Conservation (phyloP, 2,329 filamentous ascomycete genomes). For the Colletotrichum phormii region DNA sequence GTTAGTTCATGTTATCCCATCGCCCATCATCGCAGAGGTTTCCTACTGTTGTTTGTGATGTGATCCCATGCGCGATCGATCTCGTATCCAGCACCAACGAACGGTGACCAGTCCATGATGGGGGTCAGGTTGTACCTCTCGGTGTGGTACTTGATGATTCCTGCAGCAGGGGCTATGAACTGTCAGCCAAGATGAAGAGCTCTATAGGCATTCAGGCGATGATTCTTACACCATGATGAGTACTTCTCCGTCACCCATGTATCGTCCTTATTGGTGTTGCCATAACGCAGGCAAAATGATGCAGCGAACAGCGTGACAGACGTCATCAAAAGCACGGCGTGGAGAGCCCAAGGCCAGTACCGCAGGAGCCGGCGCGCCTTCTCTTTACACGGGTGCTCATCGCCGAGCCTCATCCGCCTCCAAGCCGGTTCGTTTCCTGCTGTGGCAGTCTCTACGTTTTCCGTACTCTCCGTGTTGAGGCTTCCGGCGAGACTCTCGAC, state of each 20-base stretch:
- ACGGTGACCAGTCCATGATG: conserved; percentile 57
- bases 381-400: conserved; percentile 41
- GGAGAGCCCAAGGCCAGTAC: conserved; percentile 54
- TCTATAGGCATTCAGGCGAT: not conserved
- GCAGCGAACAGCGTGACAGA: conserved; percentile 54
- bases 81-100: conserved; percentile 65
- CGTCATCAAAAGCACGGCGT: conserved; percentile 52
- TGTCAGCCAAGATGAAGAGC: not conserved
- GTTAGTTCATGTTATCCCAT: conserved; percentile 19
- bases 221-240: conserved; percentile 57
- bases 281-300: conserved; percentile 52
- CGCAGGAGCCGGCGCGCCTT: conserved; percentile 40
- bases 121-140: conserved; percentile 62
- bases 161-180: conserved; percentile 57
- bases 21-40: conserved; percentile 24
- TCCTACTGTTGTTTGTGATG: conserved; percentile 58
- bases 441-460: not conserved
- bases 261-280: conserved; percentile 47
- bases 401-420: conserved; percentile 38
- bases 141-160: conserved; percentile 60
- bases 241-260: conserved; percentile 50
- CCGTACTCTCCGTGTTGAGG: conserved; percentile 31
- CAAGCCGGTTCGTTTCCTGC: conserved; percentile 12
- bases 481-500: conserved; percentile 36
- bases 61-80: conserved; percentile 70